Base-by-base conservation (phyloP, 140 eudicot genomes). In the Bidens hawaiensis region DNA sequence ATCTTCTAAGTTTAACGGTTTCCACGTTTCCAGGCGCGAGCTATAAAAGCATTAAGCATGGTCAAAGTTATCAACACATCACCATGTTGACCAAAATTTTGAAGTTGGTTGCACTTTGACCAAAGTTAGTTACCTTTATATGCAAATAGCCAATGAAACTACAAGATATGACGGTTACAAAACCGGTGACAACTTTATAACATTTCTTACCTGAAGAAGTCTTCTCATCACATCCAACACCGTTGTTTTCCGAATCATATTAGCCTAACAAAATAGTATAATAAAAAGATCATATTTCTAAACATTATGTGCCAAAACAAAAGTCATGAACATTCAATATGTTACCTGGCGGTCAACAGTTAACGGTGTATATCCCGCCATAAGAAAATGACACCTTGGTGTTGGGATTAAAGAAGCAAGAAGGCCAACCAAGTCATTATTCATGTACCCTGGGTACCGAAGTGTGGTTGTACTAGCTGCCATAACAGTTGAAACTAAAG, bases 191-290 rank as follows among this genome's bases (percentile, higher is more conserved):
- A 22, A 11, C 1, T 22, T 30, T 4, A 33, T 47, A 9, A 69
- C 5, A 10, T 16, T 45, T 52, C 88, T 78, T 79, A 62, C 97
- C 87, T 86, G 94, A 69, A 90, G 88, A 75, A 90, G 95, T 71
- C 95, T 84, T 86, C 97, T 90, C 95, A 86, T 90, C 64, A 86
- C 97, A 83, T 86, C 97, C n/a, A 90, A 74, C 5, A 90, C 97
- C 7, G 97, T 90, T 22, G 95, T 90, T 90, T 90, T 90, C n/a
- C 94, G 95, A 56, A 90, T 86, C 68, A 84, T 78, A 70, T 87
- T 86, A 48, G 95, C 94, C 94, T 86, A 84, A 57, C 50, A 73
- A 57, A 17, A 67, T 14, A 78, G 26, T 27, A 25, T 6, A 15
- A 17, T 31, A 11, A 33, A 47, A 24, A 50, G 45, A 24, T 25